Conservation (phyloP, 1,284 basidiomycete species). For the Xerocomus amazonicus region DNA sequence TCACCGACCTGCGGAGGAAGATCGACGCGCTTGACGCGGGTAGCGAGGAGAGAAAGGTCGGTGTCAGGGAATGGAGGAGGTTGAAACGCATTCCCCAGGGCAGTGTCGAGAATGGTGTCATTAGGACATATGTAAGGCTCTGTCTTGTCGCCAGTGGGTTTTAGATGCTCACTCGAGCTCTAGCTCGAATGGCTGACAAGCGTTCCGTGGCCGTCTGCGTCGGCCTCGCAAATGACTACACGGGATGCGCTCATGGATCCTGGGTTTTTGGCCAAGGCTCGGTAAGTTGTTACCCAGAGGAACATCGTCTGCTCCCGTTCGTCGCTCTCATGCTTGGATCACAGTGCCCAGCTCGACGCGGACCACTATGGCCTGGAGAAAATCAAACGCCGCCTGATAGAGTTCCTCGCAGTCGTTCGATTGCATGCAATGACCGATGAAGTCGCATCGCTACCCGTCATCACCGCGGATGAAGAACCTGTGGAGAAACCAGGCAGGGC, state of each 20-base stretch:
- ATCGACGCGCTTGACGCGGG: slow-evolving; percentile 77
- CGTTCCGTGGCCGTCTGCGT: slow-evolving; percentile 66
- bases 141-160: background rate
- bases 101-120: slow-evolving; percentile 76
- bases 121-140: slow-evolving; percentile 62
- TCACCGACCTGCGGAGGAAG: slow-evolving; percentile 74
- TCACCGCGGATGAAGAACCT: slow-evolving; percentile 1
- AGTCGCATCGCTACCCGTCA: slow-evolving; percentile 1
- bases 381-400: slow-evolving; percentile 86
- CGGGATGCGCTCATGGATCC: slow-evolving; percentile 43
- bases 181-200: slow-evolving; percentile 83
- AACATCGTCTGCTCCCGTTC: background rate
- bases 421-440: slow-evolving; percentile 59
- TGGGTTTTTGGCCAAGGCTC: slow-evolving; percentile 61
- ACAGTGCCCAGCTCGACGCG: slow-evolving; percentile 69
- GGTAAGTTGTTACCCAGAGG: slow-evolving; percentile 17
- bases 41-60: slow-evolving; percentile 75
- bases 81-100: slow-evolving; percentile 72
- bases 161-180: slow-evolving; percentile 12
- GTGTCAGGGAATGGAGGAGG: slow-evolving; percentile 78
- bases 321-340: background rate
- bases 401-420: slow-evolving; percentile 86
- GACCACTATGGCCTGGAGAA: slow-evolving; percentile 90
- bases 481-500: slow-evolving; percentile 6
- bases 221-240: slow-evolving; percentile 21